Percentiles rank a stretch among this genome's conserved stretches.
These are phyloP conservation scores for Dictyostelium citrinum DNA, from an alignment of 78 protist genomes.

Conservation along the genomic window DNA sequence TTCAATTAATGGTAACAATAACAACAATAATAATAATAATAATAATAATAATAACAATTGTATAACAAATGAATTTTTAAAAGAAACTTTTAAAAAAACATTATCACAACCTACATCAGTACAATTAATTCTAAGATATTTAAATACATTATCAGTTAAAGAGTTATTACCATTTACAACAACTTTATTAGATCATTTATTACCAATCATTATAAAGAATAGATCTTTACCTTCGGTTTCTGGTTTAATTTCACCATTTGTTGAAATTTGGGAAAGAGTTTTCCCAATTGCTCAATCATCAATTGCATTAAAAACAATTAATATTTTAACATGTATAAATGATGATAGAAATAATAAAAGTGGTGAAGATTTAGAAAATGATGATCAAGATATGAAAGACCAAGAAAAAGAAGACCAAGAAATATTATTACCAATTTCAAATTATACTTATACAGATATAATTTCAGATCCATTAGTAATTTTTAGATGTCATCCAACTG, in stretches of 20 bases:
- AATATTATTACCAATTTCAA: not conserved
- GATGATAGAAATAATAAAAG: not conserved
- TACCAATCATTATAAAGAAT: constrained; percentile 31
- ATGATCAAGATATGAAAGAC: not conserved
- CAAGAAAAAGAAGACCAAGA: not conserved
- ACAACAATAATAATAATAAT: not conserved
- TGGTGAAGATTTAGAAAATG: not conserved
- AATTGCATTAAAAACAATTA: constrained; percentile 40
- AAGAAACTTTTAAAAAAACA: not conserved
- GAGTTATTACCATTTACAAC: not conserved
- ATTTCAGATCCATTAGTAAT: constrained; percentile 53
- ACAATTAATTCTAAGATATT: constrained; percentile 14
- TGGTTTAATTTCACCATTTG: constrained; percentile 18
- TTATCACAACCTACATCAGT: constrained; percentile 20
- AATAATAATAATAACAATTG: not conserved
- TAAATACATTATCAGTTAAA: not conserved
- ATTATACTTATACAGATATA: constrained; percentile 32
- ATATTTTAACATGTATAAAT: constrained; percentile 7
- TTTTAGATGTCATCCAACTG: constrained; percentile 47
- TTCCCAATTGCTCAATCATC: constrained; percentile 34
- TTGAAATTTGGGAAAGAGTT: constrained; percentile 24
- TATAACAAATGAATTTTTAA: not conserved
- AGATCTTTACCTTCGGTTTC: not conserved
- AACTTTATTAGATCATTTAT: not conserved
- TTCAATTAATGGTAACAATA: not conserved